These are phyloP conservation scores for Trametes sanguinea DNA, from an alignment of 768 basidiomycete genomes.

Conservation along the genomic window DNA sequence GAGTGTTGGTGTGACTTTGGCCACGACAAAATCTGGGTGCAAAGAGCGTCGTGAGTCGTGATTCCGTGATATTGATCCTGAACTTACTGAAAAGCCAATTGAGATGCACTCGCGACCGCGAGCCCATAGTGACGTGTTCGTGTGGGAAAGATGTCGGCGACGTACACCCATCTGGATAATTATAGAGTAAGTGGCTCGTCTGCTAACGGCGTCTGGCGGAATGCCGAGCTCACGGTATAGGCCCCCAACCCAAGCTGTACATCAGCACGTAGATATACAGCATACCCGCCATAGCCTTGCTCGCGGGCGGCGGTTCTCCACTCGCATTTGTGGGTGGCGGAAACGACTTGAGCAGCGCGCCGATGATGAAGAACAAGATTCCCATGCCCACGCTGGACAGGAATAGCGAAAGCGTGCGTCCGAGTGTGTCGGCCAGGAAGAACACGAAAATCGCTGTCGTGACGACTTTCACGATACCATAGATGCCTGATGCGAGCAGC, in stretches of 20 bases:
- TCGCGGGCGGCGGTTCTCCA: conserved; percentile 45
- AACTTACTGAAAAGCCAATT: conserved; percentile 83
- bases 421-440: conserved; percentile 65
- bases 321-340: conserved; percentile 46
- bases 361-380: conserved; percentile 77
- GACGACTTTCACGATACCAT: conserved; percentile 66
- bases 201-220: background rate
- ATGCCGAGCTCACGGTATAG: conserved; percentile 43
- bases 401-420: conserved; percentile 69
- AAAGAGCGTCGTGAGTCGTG: background rate
- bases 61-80: too few relatives aligned
- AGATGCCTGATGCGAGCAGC: conserved; percentile 73
- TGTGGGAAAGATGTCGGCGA: conserved; percentile 86
- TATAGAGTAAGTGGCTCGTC: background rate
- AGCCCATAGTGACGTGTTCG: conserved; percentile 82
- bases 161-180: conserved; percentile 42
- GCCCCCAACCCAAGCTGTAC: conserved; percentile 87
- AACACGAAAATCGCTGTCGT: conserved; percentile 68
- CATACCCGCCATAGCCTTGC: conserved; percentile 83
- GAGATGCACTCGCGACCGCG: conserved; percentile 70
- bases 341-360: conserved; percentile 82
- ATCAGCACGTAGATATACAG: conserved; percentile 86
- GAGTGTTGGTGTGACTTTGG: conserved; percentile 69
- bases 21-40: conserved; percentile 64
- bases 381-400: conserved; percentile 82